Percentiles rank a stretch among this genome's conserved stretches.
Conservation (phyloP, 352 stramenopile species). For the Phytophthora macrochlamydospora region DNA sequence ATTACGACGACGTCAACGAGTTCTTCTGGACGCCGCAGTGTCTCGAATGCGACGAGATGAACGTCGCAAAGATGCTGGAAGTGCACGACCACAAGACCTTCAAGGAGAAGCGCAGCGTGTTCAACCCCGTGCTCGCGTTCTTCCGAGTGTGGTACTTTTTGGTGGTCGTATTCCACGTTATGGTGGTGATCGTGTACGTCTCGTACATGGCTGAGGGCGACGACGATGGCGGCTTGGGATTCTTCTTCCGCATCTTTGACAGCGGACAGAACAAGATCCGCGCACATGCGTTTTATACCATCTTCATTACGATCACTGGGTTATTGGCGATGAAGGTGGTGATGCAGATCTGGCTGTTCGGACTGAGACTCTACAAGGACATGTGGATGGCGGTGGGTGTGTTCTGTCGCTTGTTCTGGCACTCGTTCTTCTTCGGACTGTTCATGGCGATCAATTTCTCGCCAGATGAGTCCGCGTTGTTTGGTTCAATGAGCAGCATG, state of each 20-base stretch:
- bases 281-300: slow-evolving; percentile 71
- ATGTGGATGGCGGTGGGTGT: slow-evolving; percentile 62
- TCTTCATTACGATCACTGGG: slow-evolving; percentile 65
- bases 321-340: slow-evolving; percentile 69
- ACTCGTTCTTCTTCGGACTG: slow-evolving; percentile 72
- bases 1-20: slow-evolving; percentile 91
- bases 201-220: slow-evolving; percentile 67
- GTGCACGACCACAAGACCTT: slow-evolving; percentile 85
- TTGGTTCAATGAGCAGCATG: slow-evolving; percentile 48
- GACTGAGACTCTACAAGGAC: slow-evolving; percentile 68
- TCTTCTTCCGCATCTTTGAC: slow-evolving; percentile 72
- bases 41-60: slow-evolving; percentile 72
- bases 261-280: slow-evolving; percentile 58
- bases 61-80: slow-evolving; percentile 63
- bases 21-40: slow-evolving; percentile 84
- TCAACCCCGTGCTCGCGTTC: slow-evolving; percentile 84
- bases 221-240: slow-evolving; percentile 46
- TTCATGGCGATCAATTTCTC: slow-evolving; percentile 69
- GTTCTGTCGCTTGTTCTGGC: slow-evolving; percentile 74
- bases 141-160: slow-evolving; percentile 88
- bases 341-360: slow-evolving; percentile 81
- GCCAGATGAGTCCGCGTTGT: slow-evolving; percentile 52
- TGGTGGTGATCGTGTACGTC: slow-evolving; percentile 74
- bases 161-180: slow-evolving; percentile 69
- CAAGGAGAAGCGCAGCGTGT: slow-evolving; percentile 86